Conservation (phyloP, 2,329 filamentous ascomycete genomes). For the Chalaropsis thielavioides region DNA sequence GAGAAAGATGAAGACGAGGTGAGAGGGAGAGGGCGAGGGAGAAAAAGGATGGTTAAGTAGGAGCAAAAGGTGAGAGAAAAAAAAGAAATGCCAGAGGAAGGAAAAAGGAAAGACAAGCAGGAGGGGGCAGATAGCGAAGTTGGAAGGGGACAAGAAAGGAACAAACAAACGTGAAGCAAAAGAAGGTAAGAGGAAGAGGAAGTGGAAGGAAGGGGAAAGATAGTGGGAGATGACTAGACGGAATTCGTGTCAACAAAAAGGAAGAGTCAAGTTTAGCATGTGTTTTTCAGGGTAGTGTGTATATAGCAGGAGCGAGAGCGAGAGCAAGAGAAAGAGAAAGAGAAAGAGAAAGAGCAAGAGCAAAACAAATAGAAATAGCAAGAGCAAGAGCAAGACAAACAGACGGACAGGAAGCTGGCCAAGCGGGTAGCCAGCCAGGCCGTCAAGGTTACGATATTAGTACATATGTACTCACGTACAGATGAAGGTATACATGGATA, state of each 20-base stretch:
- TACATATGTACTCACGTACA: neutral
- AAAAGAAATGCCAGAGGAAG: neutral
- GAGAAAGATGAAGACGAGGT: slow-evolving; percentile 1
- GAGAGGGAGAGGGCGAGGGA: neutral
- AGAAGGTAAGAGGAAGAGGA: neutral
- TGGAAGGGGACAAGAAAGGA: neutral
- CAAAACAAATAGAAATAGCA: neutral
- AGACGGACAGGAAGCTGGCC: neutral
- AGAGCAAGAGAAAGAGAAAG: neutral
- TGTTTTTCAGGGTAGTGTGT: neutral
- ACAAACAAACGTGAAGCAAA: neutral
- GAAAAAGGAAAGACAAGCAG: slow-evolving; percentile 9
- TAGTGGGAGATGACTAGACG: neutral
- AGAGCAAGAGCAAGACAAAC: neutral
- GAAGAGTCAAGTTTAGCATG: neutral
- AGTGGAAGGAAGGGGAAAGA: neutral
- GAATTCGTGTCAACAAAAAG: neutral
- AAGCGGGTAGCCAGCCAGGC: neutral
- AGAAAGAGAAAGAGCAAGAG: neutral
- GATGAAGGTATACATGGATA: neutral
- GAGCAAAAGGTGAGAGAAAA: neutral
- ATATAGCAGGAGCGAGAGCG: neutral
- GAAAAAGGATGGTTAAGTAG: neutral
- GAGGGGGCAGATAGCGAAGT: neutral
- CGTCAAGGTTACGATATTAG: neutral